Conservation (phyloP, 1,139 yeast genomes). For the Suhomyces terraborum region DNA sequence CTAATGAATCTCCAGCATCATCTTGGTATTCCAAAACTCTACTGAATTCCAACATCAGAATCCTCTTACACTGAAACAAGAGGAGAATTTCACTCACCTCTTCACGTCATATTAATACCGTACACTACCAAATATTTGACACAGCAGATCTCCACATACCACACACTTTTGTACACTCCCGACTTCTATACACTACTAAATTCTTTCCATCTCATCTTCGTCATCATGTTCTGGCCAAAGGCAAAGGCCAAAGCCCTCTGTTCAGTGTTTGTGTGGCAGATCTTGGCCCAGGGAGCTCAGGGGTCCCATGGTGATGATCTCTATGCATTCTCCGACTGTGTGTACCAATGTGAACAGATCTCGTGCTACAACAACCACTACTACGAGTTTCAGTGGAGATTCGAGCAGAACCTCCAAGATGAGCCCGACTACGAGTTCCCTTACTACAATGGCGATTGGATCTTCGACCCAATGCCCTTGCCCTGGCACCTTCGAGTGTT, state of each 20-base stretch:
- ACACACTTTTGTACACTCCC: neutral
- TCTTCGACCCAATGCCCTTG: constrained; percentile 40
- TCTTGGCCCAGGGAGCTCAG: neutral
- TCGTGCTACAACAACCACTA: constrained; percentile 40
- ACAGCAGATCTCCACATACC: too few species aligned
- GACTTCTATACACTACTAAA: neutral
- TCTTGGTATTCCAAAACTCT: too few species aligned
- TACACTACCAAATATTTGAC: too few species aligned
- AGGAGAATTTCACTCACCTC: constrained; percentile 8
- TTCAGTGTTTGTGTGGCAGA: constrained; percentile 2
- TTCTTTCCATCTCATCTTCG: neutral
- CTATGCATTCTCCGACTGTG: constrained; percentile 68
- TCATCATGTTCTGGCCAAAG: constrained; percentile 7
- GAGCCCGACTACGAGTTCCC: constrained; percentile 24
- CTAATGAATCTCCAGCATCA: neutral
- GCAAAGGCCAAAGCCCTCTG: constrained; percentile 4
- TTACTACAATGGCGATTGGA: constrained; percentile 35
- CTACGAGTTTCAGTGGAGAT: constrained; percentile 23
- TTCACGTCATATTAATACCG: too few species aligned
- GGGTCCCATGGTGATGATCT: constrained; percentile 82
- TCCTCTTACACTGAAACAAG: too few species aligned
- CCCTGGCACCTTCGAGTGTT: constrained; percentile 49
- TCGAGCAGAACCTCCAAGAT: constrained; percentile 20
- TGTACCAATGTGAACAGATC: constrained; percentile 55
- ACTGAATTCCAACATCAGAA: too few species aligned